Evolutionary conservation across 441 rosid genomes (phyloP).

Genomic region (Euphorbia schlechtendalii): DNA sequence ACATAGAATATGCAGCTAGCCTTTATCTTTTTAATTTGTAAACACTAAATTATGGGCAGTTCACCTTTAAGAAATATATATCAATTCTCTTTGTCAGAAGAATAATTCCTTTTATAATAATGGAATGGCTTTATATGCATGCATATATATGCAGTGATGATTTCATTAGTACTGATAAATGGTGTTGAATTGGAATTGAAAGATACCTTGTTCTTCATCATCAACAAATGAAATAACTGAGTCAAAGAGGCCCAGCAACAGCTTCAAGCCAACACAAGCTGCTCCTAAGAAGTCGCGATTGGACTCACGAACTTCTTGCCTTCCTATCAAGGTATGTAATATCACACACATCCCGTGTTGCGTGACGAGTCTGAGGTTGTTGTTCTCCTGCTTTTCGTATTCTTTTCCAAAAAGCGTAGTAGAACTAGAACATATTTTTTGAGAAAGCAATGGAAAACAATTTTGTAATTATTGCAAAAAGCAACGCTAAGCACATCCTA

Average conservation of each 20-base stretch:
- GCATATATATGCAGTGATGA: too few relatives aligned
- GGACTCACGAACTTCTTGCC: constrained; percentile 65
- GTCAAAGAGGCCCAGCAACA: constrained; percentile 48
- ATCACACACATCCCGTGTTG: too few relatives aligned
- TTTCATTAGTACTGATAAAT: too few relatives aligned
- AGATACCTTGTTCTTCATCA: constrained; percentile 21
- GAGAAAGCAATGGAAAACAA: too few relatives aligned
- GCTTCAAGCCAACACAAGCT: constrained; percentile 36
- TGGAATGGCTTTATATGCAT: too few relatives aligned
- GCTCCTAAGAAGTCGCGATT: constrained; percentile 70
- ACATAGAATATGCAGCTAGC: constrained; percentile 8
- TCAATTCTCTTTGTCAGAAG: constrained; percentile 25
- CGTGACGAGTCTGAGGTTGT: too few relatives aligned
- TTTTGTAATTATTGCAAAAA: too few relatives aligned
- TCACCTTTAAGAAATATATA: constrained; percentile 45
- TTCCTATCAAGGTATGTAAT: constrained; percentile 94
- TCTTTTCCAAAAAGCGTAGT: too few relatives aligned
- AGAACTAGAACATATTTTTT: too few relatives aligned
- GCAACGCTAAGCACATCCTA: too few relatives aligned
- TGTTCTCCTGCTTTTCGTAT: too few relatives aligned
- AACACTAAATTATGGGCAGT: constrained; percentile 10
- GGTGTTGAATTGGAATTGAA: too few relatives aligned
- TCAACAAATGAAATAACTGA: constrained; percentile 32
- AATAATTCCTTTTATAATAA: constrained; percentile 7
- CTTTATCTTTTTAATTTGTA: constrained; percentile 14